Evolutionary conservation across 2,329 filamentous ascomycete genomes (phyloP).

Genomic region (Raffaelea ambrosiae): DNA sequence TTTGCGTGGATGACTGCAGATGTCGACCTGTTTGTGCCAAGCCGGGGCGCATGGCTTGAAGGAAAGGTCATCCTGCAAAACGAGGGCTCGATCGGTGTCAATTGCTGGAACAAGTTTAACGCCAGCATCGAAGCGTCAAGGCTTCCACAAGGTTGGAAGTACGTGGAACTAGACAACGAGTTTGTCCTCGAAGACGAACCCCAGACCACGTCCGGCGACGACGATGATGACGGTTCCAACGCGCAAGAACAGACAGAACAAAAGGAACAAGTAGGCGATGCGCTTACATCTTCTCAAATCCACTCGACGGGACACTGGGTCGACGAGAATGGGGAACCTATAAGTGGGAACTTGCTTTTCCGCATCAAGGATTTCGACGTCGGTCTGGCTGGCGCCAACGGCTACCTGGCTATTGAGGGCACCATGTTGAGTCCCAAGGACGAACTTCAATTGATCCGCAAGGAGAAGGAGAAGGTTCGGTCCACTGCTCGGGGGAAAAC

Average conservation of each 20-base stretch:
- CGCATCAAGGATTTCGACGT: constrained; percentile 80
- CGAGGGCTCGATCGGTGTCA: constrained; percentile 78
- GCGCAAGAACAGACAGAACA: constrained; percentile 14
- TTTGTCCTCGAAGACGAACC: constrained; percentile 16
- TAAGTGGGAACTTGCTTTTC: constrained; percentile 66
- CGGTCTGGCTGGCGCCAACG: constrained; percentile 63
- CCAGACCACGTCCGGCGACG: not conserved
- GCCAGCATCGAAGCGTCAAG: constrained; percentile 72
- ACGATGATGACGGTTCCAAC: constrained; percentile 1
- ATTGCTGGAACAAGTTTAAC: constrained; percentile 89
- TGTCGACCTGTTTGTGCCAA: constrained; percentile 73
- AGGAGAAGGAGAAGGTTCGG: constrained; percentile 36
- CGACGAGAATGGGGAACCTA: constrained; percentile 58
- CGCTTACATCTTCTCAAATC: constrained; percentile 41
- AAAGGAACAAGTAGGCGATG: constrained; percentile 12
- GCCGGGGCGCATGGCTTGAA: constrained; percentile 64
- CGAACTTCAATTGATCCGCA: constrained; percentile 50
- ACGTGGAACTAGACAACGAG: constrained; percentile 47
- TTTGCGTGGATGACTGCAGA: constrained; percentile 87
- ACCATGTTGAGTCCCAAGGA: constrained; percentile 68
- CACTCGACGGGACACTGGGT: constrained; percentile 65
- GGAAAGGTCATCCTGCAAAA: constrained; percentile 80
- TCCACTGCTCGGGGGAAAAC: constrained; percentile 25
- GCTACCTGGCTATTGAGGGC: constrained; percentile 78
- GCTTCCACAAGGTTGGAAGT: constrained; percentile 72